Evolutionary conservation across 1,284 basidiomycete genomes (phyloP), one percentile per base, ranked within the genome.

Genomic region (Sanghuangporus sanghuang): DNA sequence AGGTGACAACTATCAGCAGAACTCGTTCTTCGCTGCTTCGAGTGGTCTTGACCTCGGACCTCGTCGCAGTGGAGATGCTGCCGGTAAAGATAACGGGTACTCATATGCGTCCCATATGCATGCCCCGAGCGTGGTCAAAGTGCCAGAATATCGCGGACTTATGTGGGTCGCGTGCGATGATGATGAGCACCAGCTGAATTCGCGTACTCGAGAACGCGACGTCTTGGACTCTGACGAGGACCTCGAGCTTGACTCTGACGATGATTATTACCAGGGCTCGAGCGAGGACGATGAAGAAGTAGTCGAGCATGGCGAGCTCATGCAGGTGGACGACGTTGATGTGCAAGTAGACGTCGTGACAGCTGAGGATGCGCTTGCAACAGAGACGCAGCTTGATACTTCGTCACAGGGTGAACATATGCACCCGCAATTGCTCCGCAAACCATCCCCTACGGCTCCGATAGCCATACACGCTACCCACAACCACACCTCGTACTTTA

Each of bases 161-260:
- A 76, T 90, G 21, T 92, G 88, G 84, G 89, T 91, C 69, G 79
- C 89, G 49, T 85, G 81, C 64, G 87, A 89, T 68, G 87, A 87
- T 55, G 86, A 87, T 71, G 68, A 46, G 68, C 69, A 55, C 32
- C 57, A 58, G 65, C 38, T 46, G 18, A 44, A 61, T 7, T 61
- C 42, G 23, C 52, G 53, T 21, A 50, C 57, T n/a, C 55, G 63
- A 42, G 65, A 66, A 40, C 54, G 54, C 44, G 64, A 68, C 56
- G 58, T 54, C 27, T n/a, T 63, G 39, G 67, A 66, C 23, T 63
- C 62, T 49, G 68, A 65, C 54, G 60, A 63, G 55, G 67, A 67
- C 60, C 61, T 66, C 46, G 66, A 67, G 14, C 61, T 62, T 27
- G 64, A 62, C n/a, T 69, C 69, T 14, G 65, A 66, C n/a, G 69